Percentiles rank a stretch among this genome's conserved stretches.
Conservation (phyloP, 169 alveolate species). For the Blepharisma undulans region DNA sequence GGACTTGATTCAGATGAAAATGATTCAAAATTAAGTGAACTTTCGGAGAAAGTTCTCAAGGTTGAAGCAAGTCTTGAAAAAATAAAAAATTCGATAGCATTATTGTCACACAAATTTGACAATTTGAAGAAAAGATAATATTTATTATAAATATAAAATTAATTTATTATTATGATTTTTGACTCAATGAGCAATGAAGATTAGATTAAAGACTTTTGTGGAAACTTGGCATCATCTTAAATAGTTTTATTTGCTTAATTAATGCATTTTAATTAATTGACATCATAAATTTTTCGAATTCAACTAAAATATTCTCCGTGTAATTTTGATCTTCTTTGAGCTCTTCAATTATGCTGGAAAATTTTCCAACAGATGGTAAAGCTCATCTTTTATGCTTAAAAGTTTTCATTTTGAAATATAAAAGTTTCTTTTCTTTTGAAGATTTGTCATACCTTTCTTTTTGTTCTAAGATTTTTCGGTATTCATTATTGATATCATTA, state of each 20-base stretch:
- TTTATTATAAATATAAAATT: too few relatives aligned
- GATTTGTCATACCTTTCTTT: not conserved
- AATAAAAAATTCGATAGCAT: not conserved
- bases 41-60: not conserved
- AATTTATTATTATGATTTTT: too few relatives aligned
- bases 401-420: not conserved
- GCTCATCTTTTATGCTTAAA: not conserved
- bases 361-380: not conserved
- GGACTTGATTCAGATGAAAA: not conserved
- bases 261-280: not conserved
- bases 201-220: too few relatives aligned
- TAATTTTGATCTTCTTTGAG: not conserved
- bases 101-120: not conserved
- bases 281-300: not conserved
- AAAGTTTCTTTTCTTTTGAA: not conserved
- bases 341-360: not conserved
- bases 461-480: not conserved
- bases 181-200: too few relatives aligned
- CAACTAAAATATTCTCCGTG: not conserved
- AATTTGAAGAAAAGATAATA: not conserved
- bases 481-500: not conserved
- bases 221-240: too few relatives aligned
- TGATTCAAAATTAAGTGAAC: not conserved
- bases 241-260: not conserved
- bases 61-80: not conserved